phyloP scores from a whole-genome alignment of 345 rosid genomes.

The Raphanus raphanistrum region DNA sequence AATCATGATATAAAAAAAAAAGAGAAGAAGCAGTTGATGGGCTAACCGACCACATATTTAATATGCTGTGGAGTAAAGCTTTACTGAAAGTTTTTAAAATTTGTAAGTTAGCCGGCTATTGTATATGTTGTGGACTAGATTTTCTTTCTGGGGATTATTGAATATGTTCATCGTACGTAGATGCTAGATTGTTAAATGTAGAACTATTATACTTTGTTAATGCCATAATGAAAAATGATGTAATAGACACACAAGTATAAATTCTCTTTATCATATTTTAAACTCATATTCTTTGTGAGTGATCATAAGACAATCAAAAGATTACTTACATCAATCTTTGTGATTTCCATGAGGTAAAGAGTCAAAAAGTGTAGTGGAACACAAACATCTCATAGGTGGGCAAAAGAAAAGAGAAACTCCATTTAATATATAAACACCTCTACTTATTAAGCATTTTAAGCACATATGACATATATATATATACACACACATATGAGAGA shows the following conservation, averaged over 20 bases:
- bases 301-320: slow-evolving; percentile 33
- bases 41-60: not conserved
- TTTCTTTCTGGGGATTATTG: not conserved
- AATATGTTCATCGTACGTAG: not conserved
- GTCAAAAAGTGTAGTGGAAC: slow-evolving; percentile 38
- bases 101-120: not conserved
- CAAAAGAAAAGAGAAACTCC: slow-evolving; percentile 10
- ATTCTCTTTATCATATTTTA: not conserved
- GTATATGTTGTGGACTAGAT: not conserved
- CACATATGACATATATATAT: not conserved
- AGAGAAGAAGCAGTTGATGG: not conserved
- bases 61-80: not conserved
- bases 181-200: not conserved
- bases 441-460: slow-evolving; percentile 6
- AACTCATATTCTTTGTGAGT: slow-evolving; percentile 15
- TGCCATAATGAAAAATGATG: slow-evolving; percentile 2
- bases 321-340: slow-evolving; percentile 27
- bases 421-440: slow-evolving; percentile 13
- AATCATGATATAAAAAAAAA: not conserved
- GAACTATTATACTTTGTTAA: not conserved
- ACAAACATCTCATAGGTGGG: slow-evolving; percentile 30
- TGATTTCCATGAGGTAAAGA: slow-evolving; percentile 39
- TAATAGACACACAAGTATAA: not conserved
- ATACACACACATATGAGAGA: slow-evolving; percentile 31
- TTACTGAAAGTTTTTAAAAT: not conserved